Conservation (phyloP, 1,284 basidiomycete genomes). For the Naganishia cerealis region DNA sequence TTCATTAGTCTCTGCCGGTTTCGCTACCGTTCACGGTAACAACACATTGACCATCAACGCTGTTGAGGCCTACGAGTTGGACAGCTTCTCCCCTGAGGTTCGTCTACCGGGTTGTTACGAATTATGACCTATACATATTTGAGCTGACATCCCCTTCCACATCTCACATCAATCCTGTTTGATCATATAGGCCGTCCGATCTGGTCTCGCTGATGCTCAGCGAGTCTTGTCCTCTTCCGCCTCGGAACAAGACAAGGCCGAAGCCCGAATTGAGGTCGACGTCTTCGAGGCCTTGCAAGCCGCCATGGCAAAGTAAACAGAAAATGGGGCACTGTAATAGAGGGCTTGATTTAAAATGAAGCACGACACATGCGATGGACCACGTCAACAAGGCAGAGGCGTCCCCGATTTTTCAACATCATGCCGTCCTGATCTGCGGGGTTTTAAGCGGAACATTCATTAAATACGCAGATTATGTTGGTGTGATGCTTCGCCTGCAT, state of each 20-base stretch:
- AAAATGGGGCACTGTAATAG: conserved; percentile 22
- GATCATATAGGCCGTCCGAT: conserved; percentile 72
- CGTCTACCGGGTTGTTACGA: conserved; percentile 16
- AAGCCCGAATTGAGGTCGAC: conserved; percentile 91
- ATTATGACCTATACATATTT: background rate
- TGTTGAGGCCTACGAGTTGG: conserved; percentile 91
- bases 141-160: background rate
- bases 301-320: conserved; percentile 58
- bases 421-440: background rate
- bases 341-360: conserved; percentile 23
- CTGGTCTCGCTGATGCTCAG: conserved; percentile 85
- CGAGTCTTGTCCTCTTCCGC: conserved; percentile 77
- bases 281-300: conserved; percentile 94
- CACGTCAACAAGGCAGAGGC: background rate
- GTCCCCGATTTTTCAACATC: background rate
- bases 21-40: conserved; percentile 96
- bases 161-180: background rate
- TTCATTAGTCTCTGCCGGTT: conserved; percentile 89
- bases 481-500: background rate
- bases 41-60: conserved; percentile 96
- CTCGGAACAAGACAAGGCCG: conserved; percentile 88
- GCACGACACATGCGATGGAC: conserved; percentile 8
- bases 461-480: background rate
- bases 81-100: conserved; percentile 62
- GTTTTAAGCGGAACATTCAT: background rate